Evolutionary conservation across 148 eudicot species (phyloP).

Genomic region (Heliosperma pusillum): DNA sequence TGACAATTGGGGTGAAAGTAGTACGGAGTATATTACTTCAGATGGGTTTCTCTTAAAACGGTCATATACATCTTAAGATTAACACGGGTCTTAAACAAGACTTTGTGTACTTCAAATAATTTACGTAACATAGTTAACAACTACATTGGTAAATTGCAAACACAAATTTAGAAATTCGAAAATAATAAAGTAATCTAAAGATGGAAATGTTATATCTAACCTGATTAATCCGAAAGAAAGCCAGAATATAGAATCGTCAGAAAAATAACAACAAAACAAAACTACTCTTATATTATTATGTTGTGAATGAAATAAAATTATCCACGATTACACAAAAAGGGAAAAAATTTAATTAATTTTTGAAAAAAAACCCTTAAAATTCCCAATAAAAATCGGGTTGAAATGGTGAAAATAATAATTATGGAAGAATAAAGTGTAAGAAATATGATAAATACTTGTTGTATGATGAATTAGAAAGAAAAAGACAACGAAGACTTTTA

Average conservation of each 20-base stretch:
- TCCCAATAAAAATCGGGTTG: not conserved
- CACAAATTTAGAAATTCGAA: not conserved
- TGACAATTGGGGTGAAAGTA: too few species aligned
- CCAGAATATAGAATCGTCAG: not conserved
- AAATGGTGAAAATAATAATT: not conserved
- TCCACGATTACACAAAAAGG: not conserved
- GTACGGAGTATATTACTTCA: too few species aligned
- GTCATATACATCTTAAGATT: too few species aligned
- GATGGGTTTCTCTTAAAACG: too few species aligned
- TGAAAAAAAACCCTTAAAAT: not conserved
- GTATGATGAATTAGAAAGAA: not conserved
- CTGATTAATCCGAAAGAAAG: not conserved
- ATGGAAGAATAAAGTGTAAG: not conserved
- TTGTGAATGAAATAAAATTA: not conserved
- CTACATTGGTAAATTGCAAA: not conserved
- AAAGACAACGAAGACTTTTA: slow-evolving; percentile 9
- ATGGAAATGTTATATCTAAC: not conserved
- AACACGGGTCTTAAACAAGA: too few species aligned
- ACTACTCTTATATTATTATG: too few species aligned
- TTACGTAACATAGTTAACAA: too few species aligned
- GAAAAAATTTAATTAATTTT: not conserved
- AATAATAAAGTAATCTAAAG: not conserved
- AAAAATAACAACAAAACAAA: not conserved
- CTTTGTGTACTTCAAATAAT: too few species aligned
- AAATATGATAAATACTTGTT: not conserved